Base-by-base conservation (phyloP, 1,284 basidiomycete species). In the Paramarasmius palmivorus region DNA sequence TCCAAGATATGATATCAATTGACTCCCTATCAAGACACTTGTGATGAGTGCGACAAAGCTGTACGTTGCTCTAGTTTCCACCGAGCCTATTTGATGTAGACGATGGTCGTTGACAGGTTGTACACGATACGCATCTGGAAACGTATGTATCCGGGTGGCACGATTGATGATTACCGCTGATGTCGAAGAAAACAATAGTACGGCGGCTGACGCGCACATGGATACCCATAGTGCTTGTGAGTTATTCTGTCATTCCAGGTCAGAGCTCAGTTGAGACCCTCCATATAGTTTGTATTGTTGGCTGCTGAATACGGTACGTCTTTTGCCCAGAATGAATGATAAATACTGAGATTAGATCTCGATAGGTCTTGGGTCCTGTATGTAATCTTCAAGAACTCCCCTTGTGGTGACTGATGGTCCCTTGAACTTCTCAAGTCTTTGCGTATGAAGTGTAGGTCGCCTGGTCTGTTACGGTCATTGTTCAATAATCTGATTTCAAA, bases 41-140 rank as follows among this genome's bases (percentile, higher is more conserved):
- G 46, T 54, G 17, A 50, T 54, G 55, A 50, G 47, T 29, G 46
- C 38, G 4, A 57, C 55, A 15, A 57, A 57, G 50, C 15, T 48
- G 55, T 51, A 8, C 20, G 49, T 42, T 7, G 44, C 15, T 32
- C 20, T n/a, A n/a, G 19, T 34, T 41, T 25, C 14, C 6, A 1
- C n/a, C 29, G 25, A 10, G 3, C 36, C 4, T 4, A n/a, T 29
- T 4, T 12, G 29, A 39, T 26, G 34, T 47, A n/a, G 10, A 29
- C 12, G 6, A 36, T 10, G 2, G 4, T 50, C 9, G 14, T 39
- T 12, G 19, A 17, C 45, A 57, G 55, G 1, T 15, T 57, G 36
- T 57, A 57, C 17, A 41, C 35, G 4, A 32, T 50, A 22, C 52
- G 55, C 4, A 38, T 57, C 25, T 57, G 52, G 52, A 50, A 50